Evolutionary conservation across 768 basidiomycete species (phyloP).

Genomic region (Boletus tomentosulus): DNA sequence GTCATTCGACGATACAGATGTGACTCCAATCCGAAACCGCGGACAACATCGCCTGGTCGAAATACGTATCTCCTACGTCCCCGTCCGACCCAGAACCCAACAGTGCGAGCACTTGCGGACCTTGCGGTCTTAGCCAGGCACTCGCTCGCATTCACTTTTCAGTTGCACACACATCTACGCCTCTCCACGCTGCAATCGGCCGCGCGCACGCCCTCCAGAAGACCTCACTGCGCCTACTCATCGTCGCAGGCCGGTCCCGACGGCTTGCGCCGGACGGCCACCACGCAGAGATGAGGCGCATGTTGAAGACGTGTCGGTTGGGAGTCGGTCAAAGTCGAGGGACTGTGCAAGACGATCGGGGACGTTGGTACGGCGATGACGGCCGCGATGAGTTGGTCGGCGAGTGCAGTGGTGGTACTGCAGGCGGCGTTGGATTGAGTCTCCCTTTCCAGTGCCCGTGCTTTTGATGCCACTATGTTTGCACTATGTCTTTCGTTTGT

Average conservation of each 20-base stretch:
- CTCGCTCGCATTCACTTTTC: conserved; percentile 61
- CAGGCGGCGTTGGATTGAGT: conserved; percentile 44
- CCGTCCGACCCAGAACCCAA: background rate
- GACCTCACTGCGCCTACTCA: conserved; percentile 42
- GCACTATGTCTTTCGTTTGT: no score
- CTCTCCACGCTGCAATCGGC: conserved; percentile 51
- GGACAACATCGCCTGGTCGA: conserved; percentile 72
- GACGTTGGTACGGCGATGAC: conserved; percentile 84
- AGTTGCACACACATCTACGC: conserved; percentile 50
- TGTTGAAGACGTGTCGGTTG: conserved; percentile 44
- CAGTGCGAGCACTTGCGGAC: no score
- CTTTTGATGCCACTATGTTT: no score
- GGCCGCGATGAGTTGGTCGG: conserved; percentile 43
- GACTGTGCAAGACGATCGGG: conserved; percentile 75
- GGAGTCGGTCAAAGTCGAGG: conserved; percentile 8
- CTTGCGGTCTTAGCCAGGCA: conserved; percentile 25
- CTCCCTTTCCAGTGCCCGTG: no score
- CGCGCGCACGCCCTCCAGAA: conserved; percentile 33
- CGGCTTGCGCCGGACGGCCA: conserved; percentile 70
- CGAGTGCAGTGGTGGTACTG: conserved; percentile 59
- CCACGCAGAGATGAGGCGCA: conserved; percentile 55
- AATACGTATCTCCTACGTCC: conserved; percentile 41
- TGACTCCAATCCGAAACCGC: conserved; percentile 78
- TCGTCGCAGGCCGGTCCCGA: conserved; percentile 71
- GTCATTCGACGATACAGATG: conserved; percentile 55